A percentile compares a stretch with the other conserved stretches of the same genome.
Conservation (phyloP, 2,329 filamentous ascomycete species). For the Huntiella omanensis region DNA sequence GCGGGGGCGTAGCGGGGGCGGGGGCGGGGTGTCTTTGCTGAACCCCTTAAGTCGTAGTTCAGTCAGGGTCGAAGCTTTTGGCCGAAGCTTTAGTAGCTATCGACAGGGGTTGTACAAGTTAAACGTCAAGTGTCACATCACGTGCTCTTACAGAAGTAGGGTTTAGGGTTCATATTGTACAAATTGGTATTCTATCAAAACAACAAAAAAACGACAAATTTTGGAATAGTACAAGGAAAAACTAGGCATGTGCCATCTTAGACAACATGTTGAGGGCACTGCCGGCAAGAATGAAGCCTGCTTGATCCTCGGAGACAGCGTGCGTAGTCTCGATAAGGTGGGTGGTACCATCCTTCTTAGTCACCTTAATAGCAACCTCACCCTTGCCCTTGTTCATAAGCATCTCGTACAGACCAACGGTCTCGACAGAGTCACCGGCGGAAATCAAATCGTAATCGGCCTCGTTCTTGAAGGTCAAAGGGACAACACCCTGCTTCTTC, state of each 20-base stretch:
- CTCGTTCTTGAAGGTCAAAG: conserved; percentile 76
- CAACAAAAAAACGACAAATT: conserved; percentile 2
- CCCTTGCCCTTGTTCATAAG: conserved; percentile 61
- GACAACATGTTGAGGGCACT: conserved; percentile 84
- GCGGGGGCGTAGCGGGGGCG: no score
- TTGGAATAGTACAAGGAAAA: not conserved
- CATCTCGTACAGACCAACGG: conserved; percentile 68
- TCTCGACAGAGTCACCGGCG: conserved; percentile 68
- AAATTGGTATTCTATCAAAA: not conserved
- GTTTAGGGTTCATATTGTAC: not conserved
- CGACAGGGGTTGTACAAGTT: no score
- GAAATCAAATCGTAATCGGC: conserved; percentile 69
- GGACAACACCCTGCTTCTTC: conserved; percentile 95
- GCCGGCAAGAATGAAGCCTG: conserved; percentile 77
- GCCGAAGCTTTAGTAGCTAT: no score
- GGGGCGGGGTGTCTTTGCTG: no score
- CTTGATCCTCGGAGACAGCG: conserved; percentile 76
- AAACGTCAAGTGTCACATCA: no score
- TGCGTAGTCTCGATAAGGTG: conserved; percentile 63
- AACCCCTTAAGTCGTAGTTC: no score
- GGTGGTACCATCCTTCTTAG: conserved; percentile 41
- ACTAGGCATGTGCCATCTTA: conserved; percentile 22
- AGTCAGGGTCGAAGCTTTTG: no score
- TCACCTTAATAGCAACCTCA: conserved; percentile 51
- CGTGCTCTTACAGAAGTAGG: no score